A percentile compares a stretch with the other conserved stretches of the same genome.
phyloP scores from a whole-genome alignment of 495 filamentous ascomycete species.

The Diplogelasinospora grovesii region DNA sequence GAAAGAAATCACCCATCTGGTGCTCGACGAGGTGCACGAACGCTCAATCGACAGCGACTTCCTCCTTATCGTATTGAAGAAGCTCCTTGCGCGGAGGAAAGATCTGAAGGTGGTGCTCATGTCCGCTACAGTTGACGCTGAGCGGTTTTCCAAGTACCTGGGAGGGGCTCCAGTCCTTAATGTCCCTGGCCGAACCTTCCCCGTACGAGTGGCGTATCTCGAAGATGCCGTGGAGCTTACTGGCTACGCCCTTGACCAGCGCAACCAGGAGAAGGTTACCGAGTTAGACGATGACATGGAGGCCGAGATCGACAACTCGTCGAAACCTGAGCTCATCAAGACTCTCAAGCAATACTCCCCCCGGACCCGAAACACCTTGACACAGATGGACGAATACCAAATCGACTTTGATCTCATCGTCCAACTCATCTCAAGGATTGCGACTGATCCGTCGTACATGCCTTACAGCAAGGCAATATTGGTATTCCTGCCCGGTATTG shows the following conservation, averaged over 20 bases:
- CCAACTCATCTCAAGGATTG: constrained; percentile 64
- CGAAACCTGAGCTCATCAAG: constrained; percentile 41
- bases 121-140: constrained; percentile 92
- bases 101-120: constrained; percentile 81
- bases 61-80: constrained; percentile 79
- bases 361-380: constrained; percentile 63
- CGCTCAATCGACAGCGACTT: constrained; percentile 94
- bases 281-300: constrained; percentile 53
- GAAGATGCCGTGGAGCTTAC: constrained; percentile 88
- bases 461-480: constrained; percentile 83
- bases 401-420: constrained; percentile 81
- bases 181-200: constrained; percentile 89
- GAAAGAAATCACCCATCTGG: constrained; percentile 80
- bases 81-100: constrained; percentile 63
- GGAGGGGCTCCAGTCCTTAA: constrained; percentile 76
- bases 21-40: constrained; percentile 94
- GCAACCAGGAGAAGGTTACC: constrained; percentile 36
- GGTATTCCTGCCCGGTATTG: constrained; percentile 91
- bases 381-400: constrained; percentile 75
- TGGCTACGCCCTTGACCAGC: constrained; percentile 55
- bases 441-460: constrained; percentile 54
- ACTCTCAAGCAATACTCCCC: constrained; percentile 64
- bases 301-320: constrained; percentile 40
- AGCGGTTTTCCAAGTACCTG: constrained; percentile 83
- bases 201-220: constrained; percentile 77